Evolutionary conservation across 176 grass and related monocot genomes (phyloP), one percentile per base, ranked within the genome.

Genomic region (Triticum urartu): DNA sequence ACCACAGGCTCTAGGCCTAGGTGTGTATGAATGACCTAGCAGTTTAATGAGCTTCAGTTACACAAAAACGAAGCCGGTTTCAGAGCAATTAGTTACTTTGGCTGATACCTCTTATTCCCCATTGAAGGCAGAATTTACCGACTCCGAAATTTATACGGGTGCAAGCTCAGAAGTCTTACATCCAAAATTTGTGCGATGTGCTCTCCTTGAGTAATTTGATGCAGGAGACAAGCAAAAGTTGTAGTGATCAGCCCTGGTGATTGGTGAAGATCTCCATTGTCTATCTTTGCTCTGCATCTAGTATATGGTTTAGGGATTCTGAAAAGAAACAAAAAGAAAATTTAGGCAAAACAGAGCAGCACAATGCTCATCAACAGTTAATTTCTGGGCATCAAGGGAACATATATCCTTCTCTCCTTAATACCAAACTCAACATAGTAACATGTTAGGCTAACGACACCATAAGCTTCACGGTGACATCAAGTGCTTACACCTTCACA

Each of bases 121-220:
- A 52, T 50, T 26, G 24, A 61, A 61, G 7, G 60, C 22, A 68
- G 20, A 88, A 56, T 7, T 33, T 60, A 62, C 18, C 21, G 8
- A 22, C 7, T 60, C 48, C 15, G 4, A 52, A 52, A 52, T 77
- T 14, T n/a, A 47, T 25, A 52, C 58, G 40, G 40, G 79, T 84
- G 68, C 36, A 54, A 62, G 64, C 33, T 64, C 42, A 69, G 52
- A 88, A 50, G 48, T 5, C 14, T 52, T 15, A 58, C 88, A 90
- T 97, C 82, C 52, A 4, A 48, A 48, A 48, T 48, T 52, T 52
- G 15, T 17, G 5, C 5, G 0, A 15, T 5, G 1, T 52, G 48
- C 48, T 17, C 14, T 52, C 48, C 14, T 52, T 90, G 73, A 43
- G 1, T 43, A 83, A 79, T 80, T 82, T 86, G 6, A 97, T 94